These are phyloP conservation scores for Amaranthus cruentus DNA, from an alignment of 148 eudicot genomes.

Conservation along the genomic window DNA sequence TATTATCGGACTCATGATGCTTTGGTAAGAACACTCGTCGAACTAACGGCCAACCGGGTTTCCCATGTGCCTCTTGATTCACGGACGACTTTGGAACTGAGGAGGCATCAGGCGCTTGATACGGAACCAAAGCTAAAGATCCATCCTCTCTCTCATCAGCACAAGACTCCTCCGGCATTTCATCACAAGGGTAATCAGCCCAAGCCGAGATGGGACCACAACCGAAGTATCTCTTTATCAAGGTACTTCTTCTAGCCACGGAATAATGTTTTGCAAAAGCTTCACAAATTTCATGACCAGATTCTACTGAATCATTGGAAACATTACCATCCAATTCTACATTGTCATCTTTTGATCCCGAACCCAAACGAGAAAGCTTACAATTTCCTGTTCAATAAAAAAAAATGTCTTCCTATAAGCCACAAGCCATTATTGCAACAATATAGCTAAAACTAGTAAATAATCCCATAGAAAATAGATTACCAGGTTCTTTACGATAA, in stretches of 20 bases:
- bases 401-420: conserved; percentile 10
- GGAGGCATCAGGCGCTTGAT: conserved; percentile 41
- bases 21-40: conserved; percentile 36
- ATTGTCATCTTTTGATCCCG: conserved; percentile 15
- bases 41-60: conserved; percentile 61
- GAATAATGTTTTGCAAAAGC: conserved; percentile 21
- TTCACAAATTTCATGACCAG: conserved; percentile 12
- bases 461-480: conserved; percentile 10
- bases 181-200: conserved; percentile 31
- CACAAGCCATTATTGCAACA: background rate
- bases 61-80: conserved; percentile 40
- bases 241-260: conserved; percentile 34
- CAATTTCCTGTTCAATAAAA: conserved; percentile 24
- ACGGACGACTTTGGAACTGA: conserved; percentile 21
- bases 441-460: background rate
- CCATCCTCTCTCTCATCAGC: conserved; percentile 26
- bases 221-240: conserved; percentile 39
- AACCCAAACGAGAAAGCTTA: conserved; percentile 8
- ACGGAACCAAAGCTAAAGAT: conserved; percentile 65
- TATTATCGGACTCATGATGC: conserved; percentile 20
- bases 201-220: conserved; percentile 37
- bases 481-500: conserved; percentile 42
- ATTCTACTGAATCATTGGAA: conserved; percentile 14
- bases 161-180: conserved; percentile 27
- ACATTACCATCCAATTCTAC: conserved; percentile 14